phyloP scores from a whole-genome alignment of 106 monocot genomes.

The Chionographis japonica region DNA sequence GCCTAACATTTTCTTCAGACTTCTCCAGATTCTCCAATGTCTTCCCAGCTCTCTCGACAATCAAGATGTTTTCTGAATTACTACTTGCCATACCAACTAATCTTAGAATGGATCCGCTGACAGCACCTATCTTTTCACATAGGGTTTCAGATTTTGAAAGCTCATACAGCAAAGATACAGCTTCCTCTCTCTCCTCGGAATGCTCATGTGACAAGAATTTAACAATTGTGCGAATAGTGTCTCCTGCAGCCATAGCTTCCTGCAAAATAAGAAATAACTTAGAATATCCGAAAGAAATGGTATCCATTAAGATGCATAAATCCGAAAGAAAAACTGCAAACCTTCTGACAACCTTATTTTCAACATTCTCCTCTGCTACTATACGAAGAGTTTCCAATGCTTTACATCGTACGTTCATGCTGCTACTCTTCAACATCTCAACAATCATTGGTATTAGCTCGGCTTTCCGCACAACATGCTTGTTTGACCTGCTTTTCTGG shows the following conservation, averaged over 20 bases:
- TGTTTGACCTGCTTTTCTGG: conserved; percentile 55
- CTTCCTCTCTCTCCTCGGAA: conserved; percentile 72
- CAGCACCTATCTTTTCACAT: conserved; percentile 83
- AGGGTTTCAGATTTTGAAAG: conserved; percentile 70
- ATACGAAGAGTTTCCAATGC: conserved; percentile 77
- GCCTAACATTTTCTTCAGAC: conserved; percentile 73
- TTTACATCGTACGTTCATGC: conserved; percentile 58
- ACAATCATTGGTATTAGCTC: conserved; percentile 56
- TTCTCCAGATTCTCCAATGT: conserved; percentile 77
- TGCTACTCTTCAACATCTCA: conserved; percentile 75
- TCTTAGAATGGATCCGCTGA: conserved; percentile 79
- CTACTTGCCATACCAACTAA: conserved; percentile 81
- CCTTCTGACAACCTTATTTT: conserved; percentile 69
- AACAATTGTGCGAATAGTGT: conserved; percentile 77
- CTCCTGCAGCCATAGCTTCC: conserved; percentile 60
- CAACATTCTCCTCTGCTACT: conserved; percentile 72
- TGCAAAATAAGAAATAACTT: conserved; percentile 25
- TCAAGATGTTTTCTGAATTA: conserved; percentile 62
- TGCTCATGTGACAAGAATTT: conserved; percentile 74
- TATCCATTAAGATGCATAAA: background rate
- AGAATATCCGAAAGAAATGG: conserved; percentile 1
- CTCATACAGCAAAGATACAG: conserved; percentile 76
- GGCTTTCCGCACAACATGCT: conserved; percentile 43
- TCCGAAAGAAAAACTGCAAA: conserved; percentile 9
- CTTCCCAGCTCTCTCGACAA: conserved; percentile 70